These are phyloP conservation scores for Fusarium sp. DNA, from an alignment of 2,329 filamentous ascomycete genomes.

Conservation along the genomic window DNA sequence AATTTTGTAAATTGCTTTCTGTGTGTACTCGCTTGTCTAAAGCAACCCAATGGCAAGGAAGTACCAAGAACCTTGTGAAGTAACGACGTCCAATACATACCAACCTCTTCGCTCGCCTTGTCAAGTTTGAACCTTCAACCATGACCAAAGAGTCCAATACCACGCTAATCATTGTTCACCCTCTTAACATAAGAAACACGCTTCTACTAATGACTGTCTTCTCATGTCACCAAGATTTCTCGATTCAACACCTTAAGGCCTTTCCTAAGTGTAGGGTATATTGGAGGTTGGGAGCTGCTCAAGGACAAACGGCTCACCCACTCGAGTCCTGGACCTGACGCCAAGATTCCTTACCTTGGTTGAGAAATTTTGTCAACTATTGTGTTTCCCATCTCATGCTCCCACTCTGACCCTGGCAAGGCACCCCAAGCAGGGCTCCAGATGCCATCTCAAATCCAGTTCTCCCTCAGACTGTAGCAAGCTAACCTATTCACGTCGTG, in stretches of 20 bases:
- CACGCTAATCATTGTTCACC: background rate
- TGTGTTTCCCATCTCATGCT: background rate
- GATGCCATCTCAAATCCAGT: background rate
- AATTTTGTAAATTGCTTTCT: background rate
- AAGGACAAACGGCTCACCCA: background rate
- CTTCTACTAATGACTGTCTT: background rate
- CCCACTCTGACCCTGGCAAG: background rate
- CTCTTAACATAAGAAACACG: background rate
- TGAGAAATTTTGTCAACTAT: background rate
- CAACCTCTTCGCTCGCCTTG: background rate
- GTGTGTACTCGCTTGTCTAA: background rate
- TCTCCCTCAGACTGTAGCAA: background rate
- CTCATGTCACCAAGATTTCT: background rate
- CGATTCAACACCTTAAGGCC: background rate
- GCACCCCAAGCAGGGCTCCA: background rate
- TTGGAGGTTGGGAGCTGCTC: background rate
- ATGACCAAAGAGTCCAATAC: background rate
- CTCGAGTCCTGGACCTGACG: background rate
- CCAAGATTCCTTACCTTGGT: background rate
- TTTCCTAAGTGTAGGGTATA: background rate
- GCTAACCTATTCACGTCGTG: background rate
- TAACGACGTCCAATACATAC: background rate
- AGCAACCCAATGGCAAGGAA: background rate
- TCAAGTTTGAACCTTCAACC: background rate
- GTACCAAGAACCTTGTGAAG: background rate